A percentile compares a stretch with the other conserved stretches of the same genome.
Conservation (phyloP, 73 alveolate species). For the Stentor coeruleus region DNA sequence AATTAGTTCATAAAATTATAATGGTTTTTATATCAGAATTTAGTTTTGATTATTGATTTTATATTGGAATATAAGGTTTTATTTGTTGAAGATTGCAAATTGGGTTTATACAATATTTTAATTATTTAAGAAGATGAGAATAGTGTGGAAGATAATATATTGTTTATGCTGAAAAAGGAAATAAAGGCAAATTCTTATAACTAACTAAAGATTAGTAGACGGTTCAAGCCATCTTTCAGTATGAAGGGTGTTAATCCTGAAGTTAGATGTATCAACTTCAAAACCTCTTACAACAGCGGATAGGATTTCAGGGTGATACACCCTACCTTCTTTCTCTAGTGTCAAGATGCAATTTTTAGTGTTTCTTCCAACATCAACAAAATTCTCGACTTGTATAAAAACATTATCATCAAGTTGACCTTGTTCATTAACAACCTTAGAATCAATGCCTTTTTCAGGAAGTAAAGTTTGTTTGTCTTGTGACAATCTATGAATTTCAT, state of each 20-base stretch:
- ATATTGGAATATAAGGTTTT: too few relatives aligned
- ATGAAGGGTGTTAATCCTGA: constrained; percentile 79
- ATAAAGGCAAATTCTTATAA: too few relatives aligned
- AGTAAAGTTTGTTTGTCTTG: constrained; percentile 60
- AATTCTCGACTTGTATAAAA: constrained; percentile 76
- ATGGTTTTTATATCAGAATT: too few relatives aligned
- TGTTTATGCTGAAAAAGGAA: too few relatives aligned
- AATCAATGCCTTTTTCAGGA: constrained; percentile 64
- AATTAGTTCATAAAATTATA: too few relatives aligned
- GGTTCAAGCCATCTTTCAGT: constrained; percentile 82
- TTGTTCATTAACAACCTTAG: constrained; percentile 59
- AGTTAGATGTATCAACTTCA: constrained; percentile 84
- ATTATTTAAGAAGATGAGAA: too few relatives aligned
- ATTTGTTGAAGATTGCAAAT: too few relatives aligned
- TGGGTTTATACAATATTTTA: too few relatives aligned
- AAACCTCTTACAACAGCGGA: constrained; percentile 79
- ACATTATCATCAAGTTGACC: constrained; percentile 78
- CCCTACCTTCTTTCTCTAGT: constrained; percentile 67
- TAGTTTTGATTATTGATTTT: too few relatives aligned
- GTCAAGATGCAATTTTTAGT: constrained; percentile 54
- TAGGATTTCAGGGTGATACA: constrained; percentile 84
- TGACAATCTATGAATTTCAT: constrained; percentile 73
- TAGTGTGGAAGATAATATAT: too few relatives aligned
- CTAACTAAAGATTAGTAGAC: constrained; percentile 64
- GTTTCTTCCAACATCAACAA: constrained; percentile 72